These are phyloP conservation scores for Xylaria sp. DNA, from an alignment of 2,329 filamentous ascomycete genomes.

Conservation along the genomic window DNA sequence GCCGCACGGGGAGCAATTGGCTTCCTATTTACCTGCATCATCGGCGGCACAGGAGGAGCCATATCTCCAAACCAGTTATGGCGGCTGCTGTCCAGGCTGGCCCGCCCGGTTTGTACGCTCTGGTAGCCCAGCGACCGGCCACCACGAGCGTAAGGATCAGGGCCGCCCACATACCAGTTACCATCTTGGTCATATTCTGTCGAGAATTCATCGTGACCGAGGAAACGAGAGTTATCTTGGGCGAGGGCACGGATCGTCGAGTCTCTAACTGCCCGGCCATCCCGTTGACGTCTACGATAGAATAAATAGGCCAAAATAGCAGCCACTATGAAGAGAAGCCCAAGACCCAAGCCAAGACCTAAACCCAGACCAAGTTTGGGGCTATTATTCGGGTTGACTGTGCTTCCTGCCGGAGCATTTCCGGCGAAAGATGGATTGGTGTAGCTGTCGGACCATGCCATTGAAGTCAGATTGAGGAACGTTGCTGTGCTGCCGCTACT, in stretches of 20 bases:
- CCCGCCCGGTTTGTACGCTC: constrained; percentile 53
- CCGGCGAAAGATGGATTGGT: constrained; percentile 54
- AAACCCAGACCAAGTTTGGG: constrained; percentile 68
- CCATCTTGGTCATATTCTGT: constrained; percentile 43
- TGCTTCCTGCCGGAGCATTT: constrained; percentile 22
- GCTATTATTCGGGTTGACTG: constrained; percentile 18
- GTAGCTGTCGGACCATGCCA: constrained; percentile 63
- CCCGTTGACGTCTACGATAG: constrained; percentile 58
- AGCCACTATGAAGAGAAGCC: constrained; percentile 62
- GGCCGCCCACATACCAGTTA: constrained; percentile 59
- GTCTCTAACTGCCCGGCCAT: constrained; percentile 53
- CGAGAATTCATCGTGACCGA: constrained; percentile 54
- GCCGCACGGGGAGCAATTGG: constrained; percentile 45
- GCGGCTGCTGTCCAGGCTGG: constrained; percentile 43
- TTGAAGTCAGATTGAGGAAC: constrained; percentile 68
- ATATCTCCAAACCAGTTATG: constrained; percentile 45
- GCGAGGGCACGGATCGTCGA: constrained; percentile 60
- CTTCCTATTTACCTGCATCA: constrained; percentile 43
- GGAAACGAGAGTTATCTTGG: constrained; percentile 60
- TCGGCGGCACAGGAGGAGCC: constrained; percentile 24
- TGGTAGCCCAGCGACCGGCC: constrained; percentile 62
- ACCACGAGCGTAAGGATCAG: constrained; percentile 55
- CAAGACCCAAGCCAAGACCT: constrained; percentile 73
- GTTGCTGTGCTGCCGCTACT: constrained; percentile 45
- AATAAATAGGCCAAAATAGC: constrained; percentile 59